phyloP scores from a whole-genome alignment of 2,329 filamentous ascomycete species.

The Fusarium gaditjirri region DNA sequence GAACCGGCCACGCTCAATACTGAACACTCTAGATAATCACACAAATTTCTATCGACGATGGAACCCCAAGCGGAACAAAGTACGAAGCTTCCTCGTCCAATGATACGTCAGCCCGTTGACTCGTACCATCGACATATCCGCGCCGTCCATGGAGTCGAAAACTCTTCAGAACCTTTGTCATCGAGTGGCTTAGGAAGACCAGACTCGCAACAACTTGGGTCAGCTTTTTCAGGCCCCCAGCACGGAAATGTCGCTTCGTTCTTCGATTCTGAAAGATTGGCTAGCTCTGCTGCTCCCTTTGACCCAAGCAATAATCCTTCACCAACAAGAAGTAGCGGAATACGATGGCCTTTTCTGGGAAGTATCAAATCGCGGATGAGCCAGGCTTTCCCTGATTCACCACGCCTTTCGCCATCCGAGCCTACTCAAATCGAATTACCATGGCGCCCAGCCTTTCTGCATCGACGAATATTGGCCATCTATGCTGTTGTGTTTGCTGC shows the following conservation, averaged over 20 bases:
- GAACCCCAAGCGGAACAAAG: slow-evolving; percentile 31
- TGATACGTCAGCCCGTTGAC: slow-evolving; percentile 39
- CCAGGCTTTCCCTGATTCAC: slow-evolving; percentile 27
- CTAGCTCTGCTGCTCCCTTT: slow-evolving; percentile 33
- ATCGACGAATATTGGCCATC: slow-evolving; percentile 45
- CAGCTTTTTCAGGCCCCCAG: slow-evolving; percentile 8
- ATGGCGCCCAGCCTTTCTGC: slow-evolving; percentile 52
- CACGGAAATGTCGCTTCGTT: slow-evolving; percentile 39
- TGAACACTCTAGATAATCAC: slow-evolving; percentile 18
- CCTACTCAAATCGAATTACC: slow-evolving; percentile 45
- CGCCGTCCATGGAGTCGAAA: slow-evolving; percentile 38
- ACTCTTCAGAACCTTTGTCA: slow-evolving; percentile 11
- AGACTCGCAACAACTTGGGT: slow-evolving; percentile 20
- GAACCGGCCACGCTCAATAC: slow-evolving; percentile 22
- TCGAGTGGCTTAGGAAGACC: slow-evolving; percentile 15
- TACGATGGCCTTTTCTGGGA: slow-evolving; percentile 44
- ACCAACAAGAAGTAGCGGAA: slow-evolving; percentile 8
- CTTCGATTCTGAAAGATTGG: slow-evolving; percentile 43
- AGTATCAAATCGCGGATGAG: slow-evolving; percentile 39
- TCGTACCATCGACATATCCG: slow-evolving; percentile 44
- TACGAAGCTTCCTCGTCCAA: slow-evolving; percentile 32
- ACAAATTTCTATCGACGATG: slow-evolving; percentile 30
- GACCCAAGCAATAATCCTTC: slow-evolving; percentile 18
- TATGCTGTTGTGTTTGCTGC: slow-evolving; percentile 47
- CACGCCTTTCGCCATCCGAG: slow-evolving; percentile 21